Percentiles rank a stretch among this genome's conserved stretches.
These are phyloP conservation scores for Protomyces inouyei DNA, from an alignment of 1,139 yeast genomes.

Conservation along the genomic window DNA sequence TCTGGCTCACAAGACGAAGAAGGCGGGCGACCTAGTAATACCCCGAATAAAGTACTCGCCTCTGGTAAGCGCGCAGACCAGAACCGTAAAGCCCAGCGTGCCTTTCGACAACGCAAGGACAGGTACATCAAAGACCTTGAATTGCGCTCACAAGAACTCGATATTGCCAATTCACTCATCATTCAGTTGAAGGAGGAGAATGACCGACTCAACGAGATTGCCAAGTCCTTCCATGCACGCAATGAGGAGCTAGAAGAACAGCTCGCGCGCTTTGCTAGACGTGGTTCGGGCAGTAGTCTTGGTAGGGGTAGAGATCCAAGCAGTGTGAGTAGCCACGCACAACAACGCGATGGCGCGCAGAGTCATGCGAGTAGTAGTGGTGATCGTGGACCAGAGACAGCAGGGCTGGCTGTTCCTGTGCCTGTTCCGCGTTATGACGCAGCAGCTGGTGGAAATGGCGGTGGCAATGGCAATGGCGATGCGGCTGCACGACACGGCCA, in stretches of 20 bases:
- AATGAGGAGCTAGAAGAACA: slow-evolving; percentile 16
- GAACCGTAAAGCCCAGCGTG: slow-evolving; percentile 95
- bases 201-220: slow-evolving; percentile 39
- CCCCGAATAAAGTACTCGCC: slow-evolving; percentile 49
- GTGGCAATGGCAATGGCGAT: background rate
- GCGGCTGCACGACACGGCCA: background rate
- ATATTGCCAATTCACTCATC: slow-evolving; percentile 50
- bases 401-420: background rate
- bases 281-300: background rate
- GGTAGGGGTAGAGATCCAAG: background rate
- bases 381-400: background rate
- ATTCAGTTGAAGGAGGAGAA: slow-evolving; percentile 53
- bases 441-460: background rate
- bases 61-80: slow-evolving; percentile 88
- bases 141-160: slow-evolving; percentile 27
- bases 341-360: background rate
- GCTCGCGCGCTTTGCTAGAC: background rate
- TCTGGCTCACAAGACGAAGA: slow-evolving; percentile 35
- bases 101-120: slow-evolving; percentile 92
- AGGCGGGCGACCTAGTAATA: slow-evolving; percentile 44
- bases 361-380: background rate
- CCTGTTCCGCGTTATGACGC: background rate
- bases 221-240: slow-evolving; percentile 19
- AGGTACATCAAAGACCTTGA: slow-evolving; percentile 79
- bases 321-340: background rate